These are phyloP conservation scores for Beauveria australis DNA, from an alignment of 2,329 filamentous ascomycete genomes.

Conservation along the genomic window DNA sequence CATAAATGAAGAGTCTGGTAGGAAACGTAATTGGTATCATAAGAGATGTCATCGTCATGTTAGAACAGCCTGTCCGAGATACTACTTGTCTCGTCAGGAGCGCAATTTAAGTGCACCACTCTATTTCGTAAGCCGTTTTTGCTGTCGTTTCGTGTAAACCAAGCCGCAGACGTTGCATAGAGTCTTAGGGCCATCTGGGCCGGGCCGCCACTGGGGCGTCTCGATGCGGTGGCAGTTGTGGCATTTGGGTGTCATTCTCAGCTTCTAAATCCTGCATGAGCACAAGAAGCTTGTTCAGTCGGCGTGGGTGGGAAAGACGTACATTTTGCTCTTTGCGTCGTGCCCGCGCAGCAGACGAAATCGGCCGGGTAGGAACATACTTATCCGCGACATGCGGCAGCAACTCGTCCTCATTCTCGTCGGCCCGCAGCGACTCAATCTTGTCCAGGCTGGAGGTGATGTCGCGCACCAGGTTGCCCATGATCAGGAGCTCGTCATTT, in stretches of 20 bases:
- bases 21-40: background rate
- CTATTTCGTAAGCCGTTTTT: background rate
- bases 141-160: slow-evolving; percentile 6
- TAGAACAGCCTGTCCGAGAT: no score
- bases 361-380: background rate
- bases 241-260: slow-evolving; percentile 1
- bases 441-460: slow-evolving; percentile 1
- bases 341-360: background rate
- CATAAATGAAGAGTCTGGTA: no score
- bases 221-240: slow-evolving; percentile 3
- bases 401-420: background rate
- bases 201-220: slow-evolving; percentile 9
- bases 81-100: background rate
- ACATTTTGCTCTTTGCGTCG: slow-evolving; percentile 3
- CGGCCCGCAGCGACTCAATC: slow-evolving; percentile 6
- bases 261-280: background rate
- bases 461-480: slow-evolving; percentile 1
- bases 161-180: slow-evolving; percentile 10
- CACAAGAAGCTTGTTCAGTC: background rate
- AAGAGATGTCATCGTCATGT: background rate
- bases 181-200: slow-evolving; percentile 5
- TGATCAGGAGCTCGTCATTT: background rate
- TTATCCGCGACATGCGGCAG: background rate
- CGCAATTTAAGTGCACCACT: no score
- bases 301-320: background rate